Base-by-base conservation (phyloP, 106 monocot genomes). In the Dendrobium nobile region DNA sequence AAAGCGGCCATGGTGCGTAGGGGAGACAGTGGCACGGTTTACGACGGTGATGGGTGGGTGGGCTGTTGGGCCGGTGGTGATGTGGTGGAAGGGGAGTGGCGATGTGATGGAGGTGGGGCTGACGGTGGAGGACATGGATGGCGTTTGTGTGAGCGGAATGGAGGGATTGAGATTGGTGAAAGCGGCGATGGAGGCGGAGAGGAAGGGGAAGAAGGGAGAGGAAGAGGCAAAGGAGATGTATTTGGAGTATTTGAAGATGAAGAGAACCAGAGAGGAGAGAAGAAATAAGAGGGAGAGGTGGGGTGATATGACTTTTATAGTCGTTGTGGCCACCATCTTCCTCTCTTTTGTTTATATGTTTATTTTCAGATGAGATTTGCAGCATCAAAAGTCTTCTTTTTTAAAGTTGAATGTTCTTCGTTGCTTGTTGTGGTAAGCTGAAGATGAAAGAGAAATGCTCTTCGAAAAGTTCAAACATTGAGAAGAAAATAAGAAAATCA, bases 71-170 rank as follows among this genome's bases (percentile, higher is more conserved):
- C 83, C 70, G 27, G 81, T 84, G 83, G 85, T 93, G 27, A 85
- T 82, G 28, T 94, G 90, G 79, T 82, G 75, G 19, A 87, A 86
- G 64, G 87, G 82, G 59, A 51, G 27, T 20, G 85, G 80, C 54
- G 80, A 86, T 27, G 84, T 93, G 78, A 75, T 58, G 81, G 94
- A 89, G 85, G 84, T 91, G 74, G 87, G 68, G 64, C 51, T 98
- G 81, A 82, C 81, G 81, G 83, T 92, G 61, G 94, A 98, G 90
- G 88, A 88, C 74, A 47, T 43, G 77, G 97, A 98, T 26, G 94
- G 97, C 51, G 51, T 67, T 13, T 84, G 89, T 43, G 26, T 98
- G 82, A 88, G 31, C 31, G 97, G 97, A 54, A 77, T 54, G 81
- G 88, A 90, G 16, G 82, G 94, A 26, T 26, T 98, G 82, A 79